Evolutionary conservation across 768 basidiomycete species (phyloP).

Genomic region (Hortiboletus campestris): DNA sequence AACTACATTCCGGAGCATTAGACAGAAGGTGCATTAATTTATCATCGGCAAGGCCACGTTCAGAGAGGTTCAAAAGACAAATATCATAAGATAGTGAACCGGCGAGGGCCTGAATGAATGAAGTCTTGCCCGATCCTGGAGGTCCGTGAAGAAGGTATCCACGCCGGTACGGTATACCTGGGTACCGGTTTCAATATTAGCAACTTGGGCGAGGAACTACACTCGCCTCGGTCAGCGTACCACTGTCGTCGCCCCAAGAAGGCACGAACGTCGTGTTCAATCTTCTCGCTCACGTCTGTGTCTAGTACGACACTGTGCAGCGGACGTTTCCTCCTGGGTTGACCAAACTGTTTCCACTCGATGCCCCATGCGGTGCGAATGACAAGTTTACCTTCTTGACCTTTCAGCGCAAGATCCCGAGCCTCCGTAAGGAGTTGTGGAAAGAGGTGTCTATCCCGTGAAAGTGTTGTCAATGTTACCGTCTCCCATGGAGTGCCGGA

Average conservation of each 20-base stretch:
- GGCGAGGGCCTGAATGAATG: constrained; percentile 96
- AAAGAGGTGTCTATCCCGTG: constrained; percentile 80
- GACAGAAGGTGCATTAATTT: constrained; percentile 92
- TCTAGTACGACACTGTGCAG: constrained; percentile 86
- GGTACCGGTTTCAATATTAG: constrained; percentile 6
- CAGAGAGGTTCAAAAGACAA: constrained; percentile 91
- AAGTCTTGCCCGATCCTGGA: constrained; percentile 97
- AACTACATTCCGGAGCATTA: constrained; percentile 87
- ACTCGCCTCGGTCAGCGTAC: constrained; percentile 93
- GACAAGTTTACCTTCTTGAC: constrained; percentile 91
- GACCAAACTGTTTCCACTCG: constrained; percentile 95
- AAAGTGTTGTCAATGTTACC: constrained; percentile 89
- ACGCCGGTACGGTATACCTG: constrained; percentile 95
- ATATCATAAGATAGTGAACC: constrained; percentile 93
- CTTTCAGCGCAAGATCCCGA: constrained; percentile 79
- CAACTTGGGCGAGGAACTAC: not conserved
- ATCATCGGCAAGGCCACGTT: constrained; percentile 94
- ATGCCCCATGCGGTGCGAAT: constrained; percentile 96
- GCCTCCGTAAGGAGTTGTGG: constrained; percentile 81
- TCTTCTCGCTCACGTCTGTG: constrained; percentile 75
- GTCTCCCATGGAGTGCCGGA: constrained; percentile 98
- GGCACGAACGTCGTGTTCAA: constrained; percentile 76
- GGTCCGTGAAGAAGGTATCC: constrained; percentile 96
- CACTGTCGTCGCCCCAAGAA: constrained; percentile 85
- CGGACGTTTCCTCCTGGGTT: constrained; percentile 83